Evolutionary conservation across 306 rosid species (phyloP), one percentile per base, ranked within the genome.

Genomic region (Sicyos baderoa): DNA sequence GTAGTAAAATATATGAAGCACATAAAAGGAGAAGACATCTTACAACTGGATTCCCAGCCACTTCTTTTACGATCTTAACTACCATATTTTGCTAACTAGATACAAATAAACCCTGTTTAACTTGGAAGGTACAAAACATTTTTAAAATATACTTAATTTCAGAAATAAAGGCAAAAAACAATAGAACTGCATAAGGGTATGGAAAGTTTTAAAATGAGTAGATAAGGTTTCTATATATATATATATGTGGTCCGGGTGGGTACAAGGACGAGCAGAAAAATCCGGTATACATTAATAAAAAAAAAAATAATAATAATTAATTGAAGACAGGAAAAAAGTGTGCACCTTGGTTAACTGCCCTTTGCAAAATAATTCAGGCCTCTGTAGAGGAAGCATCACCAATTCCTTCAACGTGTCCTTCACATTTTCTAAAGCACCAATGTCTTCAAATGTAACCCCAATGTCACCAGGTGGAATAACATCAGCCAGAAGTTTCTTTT

Each of bases 331-430:
- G 72, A 0, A 13, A 37, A 29, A 10, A 16, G 29, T 42, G 9
- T 21, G 51, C 51, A 93, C 98, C 96, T 93, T 93, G 15, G 97
- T 81, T 72, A 93, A 74, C 79, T 93, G 98, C 73, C 98, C 98
- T 82, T 79, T 93, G 73, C 85, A 75, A 81, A 93, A 93, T 69
- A 93, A 78, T 71, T 93, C 98, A 71, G 98, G 97, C 82, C 98
- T 84, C 74, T 82, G 91, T 79, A 93, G 89, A 25, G 98, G 98
- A 78, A 93, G 96, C 98, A 93, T 93, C 74, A 93, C 97, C 85
- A 93, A 76, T 71, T 93, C 98, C 84, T 89, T 92, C 84, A 92
- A 75, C 29, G 98, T 92, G 76, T 92, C 96, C 88, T 92, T 92
- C 61, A 92, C 98, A 70, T 79, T 89, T 83, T 93, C 98, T 68